A percentile compares a stretch with the other conserved stretches of the same genome.
These are phyloP conservation scores for Hericium rajendrae DNA, from an alignment of 768 basidiomycete species.

Conservation along the genomic window DNA sequence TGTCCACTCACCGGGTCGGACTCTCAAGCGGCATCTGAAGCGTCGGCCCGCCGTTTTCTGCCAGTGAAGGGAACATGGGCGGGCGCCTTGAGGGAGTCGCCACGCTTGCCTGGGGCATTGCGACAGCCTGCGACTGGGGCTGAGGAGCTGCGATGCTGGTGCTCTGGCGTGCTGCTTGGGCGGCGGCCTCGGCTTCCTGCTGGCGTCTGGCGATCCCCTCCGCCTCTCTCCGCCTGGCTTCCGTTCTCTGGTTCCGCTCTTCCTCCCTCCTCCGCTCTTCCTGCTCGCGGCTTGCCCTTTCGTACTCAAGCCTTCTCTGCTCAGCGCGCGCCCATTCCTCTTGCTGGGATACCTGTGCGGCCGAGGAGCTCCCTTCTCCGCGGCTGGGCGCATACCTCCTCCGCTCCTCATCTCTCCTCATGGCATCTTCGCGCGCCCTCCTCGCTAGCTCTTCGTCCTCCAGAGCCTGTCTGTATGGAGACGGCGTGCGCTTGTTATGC, in stretches of 20 bases:
- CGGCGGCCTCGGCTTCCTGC: constrained; percentile 33
- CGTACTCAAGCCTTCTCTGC: constrained; percentile 13
- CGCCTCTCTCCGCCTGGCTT: constrained; percentile 41
- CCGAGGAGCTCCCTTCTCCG: constrained; percentile 10
- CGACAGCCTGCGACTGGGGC: constrained; percentile 8
- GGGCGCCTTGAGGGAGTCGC: neutral
- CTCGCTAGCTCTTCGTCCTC: constrained; percentile 28
- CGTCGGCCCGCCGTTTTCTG: constrained; percentile 5
- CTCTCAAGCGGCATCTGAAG: constrained; percentile 52
- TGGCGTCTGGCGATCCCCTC: constrained; percentile 50
- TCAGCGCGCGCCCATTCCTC: constrained; percentile 13
- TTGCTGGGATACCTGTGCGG: constrained; percentile 10
- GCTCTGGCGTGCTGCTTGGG: constrained; percentile 16
- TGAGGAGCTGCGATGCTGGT: constrained; percentile 2
- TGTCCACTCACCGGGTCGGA: constrained; percentile 27
- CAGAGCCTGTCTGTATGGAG: constrained; percentile 15
- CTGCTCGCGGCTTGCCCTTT: constrained; percentile 14
- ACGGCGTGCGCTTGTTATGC: constrained; percentile 2
- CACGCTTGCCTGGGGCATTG: constrained; percentile 4
- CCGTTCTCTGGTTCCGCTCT: constrained; percentile 26
- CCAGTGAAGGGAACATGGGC: neutral
- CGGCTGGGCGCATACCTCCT: constrained; percentile 20
- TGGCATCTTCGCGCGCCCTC: constrained; percentile 28
- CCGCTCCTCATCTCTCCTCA: constrained; percentile 24
- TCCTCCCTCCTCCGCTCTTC: constrained; percentile 20